Evolutionary conservation across 2,329 filamentous ascomycete species (phyloP).

Genomic region (Aspergillus ibericus): DNA sequence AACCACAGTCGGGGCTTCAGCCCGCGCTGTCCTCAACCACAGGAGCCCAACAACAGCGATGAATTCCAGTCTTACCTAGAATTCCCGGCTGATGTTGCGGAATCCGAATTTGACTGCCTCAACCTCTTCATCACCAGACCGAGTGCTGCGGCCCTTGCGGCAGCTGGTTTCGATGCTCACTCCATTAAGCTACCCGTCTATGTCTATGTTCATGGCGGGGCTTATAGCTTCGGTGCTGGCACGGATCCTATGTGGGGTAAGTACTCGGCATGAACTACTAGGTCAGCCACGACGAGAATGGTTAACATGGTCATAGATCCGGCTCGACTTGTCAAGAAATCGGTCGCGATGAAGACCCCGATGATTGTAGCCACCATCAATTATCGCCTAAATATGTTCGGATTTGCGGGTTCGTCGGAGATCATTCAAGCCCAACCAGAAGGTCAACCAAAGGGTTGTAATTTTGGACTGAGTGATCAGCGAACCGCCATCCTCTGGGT

Average conservation of each 20-base stretch:
- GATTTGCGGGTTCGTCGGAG: neutral
- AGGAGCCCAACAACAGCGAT: conserved; percentile 4
- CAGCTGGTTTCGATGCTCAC: neutral
- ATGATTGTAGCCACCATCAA: conserved; percentile 1
- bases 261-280: neutral
- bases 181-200: neutral
- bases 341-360: neutral
- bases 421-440: neutral
- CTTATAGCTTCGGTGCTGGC: conserved; percentile 1
- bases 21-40: conserved; percentile 1
- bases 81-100: neutral
- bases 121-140: conserved; percentile 3
- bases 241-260: conserved; percentile 5
- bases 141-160: neutral
- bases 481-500: neutral
- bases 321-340: neutral
- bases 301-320: neutral
- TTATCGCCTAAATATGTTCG: conserved; percentile 1
- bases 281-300: no score
- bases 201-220: conserved; percentile 1
- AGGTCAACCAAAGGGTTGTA: neutral
- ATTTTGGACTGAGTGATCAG: neutral
- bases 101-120: conserved; percentile 1
- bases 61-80: neutral
- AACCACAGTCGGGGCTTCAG: neutral